Evolutionary conservation across 345 rosid genomes (phyloP), one percentile per base, ranked within the genome.

Genomic region (Salix suchowensis): DNA sequence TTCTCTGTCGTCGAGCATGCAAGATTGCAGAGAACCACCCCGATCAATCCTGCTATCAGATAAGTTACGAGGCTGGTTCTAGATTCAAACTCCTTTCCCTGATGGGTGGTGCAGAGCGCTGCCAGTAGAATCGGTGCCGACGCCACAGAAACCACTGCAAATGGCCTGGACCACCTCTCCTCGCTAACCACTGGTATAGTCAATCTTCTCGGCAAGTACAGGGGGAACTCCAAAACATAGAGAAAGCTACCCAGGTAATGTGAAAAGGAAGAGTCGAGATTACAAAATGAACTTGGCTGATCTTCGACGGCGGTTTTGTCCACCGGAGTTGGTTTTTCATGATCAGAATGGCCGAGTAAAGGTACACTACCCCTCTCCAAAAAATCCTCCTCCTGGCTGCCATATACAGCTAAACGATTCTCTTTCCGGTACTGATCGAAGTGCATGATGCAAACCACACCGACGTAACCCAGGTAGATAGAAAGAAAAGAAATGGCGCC

Each of bases 161-260:
- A 84, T 60, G 93, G 87, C 86, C 86, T 93, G 60, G 98, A 93
- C 99, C 99, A 96, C 58, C 71, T 82, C 21, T 85, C 86, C 77
- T 88, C 98, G 40, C 86, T 78, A 28, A 87, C 90, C 16, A 90
- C 86, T 2, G 99, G 98, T 54, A 96, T 91, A 0, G 99, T 93
- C 77, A 93, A 72, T 79, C 85, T 89, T 80, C 99, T 88, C 14
- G 98, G 97, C 74, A 96, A 73, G 86, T 84, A 88, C 1, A 96
- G 84, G 73, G 99, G 98, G 37, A 91, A 70, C 78, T 93, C 93
- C 74, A 93, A 78, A 54, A 89, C 73, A 58, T 79, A 14, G 14
- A 87, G 71, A 16, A 88, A 61, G 84, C 79, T 76, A 28, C 68
- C 68, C 46, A 82, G 36, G 85, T 77, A 72, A 42, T 40, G 28